Conservation (phyloP, 768 basidiomycete species). For the Termitomyces sp. region DNA sequence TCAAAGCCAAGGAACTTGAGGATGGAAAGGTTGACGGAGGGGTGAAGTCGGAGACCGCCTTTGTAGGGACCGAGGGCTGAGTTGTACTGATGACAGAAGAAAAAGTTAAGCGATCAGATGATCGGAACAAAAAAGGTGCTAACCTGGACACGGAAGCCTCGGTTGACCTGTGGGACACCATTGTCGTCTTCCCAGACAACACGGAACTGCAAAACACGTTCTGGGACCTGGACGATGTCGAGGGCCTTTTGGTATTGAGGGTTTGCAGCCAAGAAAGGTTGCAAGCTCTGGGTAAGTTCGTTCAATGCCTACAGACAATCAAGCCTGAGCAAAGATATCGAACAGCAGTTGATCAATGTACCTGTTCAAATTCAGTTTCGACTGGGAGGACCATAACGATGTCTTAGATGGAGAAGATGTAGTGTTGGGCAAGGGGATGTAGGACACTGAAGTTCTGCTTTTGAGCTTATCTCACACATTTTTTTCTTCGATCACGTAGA, state of each 20-base stretch:
- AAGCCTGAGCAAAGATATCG: background rate
- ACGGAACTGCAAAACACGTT: slow-evolving; percentile 64
- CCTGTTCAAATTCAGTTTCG: slow-evolving; percentile 74
- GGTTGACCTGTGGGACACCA: slow-evolving; percentile 63
- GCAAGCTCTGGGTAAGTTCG: slow-evolving; percentile 64
- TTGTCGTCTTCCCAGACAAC: slow-evolving; percentile 78
- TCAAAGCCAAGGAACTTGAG: slow-evolving; percentile 85
- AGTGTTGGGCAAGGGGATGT: background rate
- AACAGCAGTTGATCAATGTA: slow-evolving; percentile 17
- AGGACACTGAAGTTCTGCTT: too few relatives aligned
- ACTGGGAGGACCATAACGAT: slow-evolving; percentile 41
- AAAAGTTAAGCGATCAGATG: slow-evolving; percentile 2
- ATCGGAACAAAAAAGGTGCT: slow-evolving; percentile 15
- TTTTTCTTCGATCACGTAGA: too few relatives aligned
- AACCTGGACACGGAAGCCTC: slow-evolving; percentile 73
- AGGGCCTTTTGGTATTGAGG: slow-evolving; percentile 69
- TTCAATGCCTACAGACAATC: slow-evolving; percentile 47
- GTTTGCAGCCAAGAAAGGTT: slow-evolving; percentile 62
- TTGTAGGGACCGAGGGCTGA: slow-evolving; percentile 79
- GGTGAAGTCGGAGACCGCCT: slow-evolving; percentile 77
- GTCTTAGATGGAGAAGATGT: too few relatives aligned
- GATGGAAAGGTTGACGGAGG: slow-evolving; percentile 78
- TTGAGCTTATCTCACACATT: too few relatives aligned
- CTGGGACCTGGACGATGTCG: slow-evolving; percentile 58
- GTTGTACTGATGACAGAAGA: slow-evolving; percentile 59